Percentiles rank a stretch among this genome's conserved stretches.
phyloP scores from a whole-genome alignment of 148 eudicot genomes.

The Rhododendron mucronatum region DNA sequence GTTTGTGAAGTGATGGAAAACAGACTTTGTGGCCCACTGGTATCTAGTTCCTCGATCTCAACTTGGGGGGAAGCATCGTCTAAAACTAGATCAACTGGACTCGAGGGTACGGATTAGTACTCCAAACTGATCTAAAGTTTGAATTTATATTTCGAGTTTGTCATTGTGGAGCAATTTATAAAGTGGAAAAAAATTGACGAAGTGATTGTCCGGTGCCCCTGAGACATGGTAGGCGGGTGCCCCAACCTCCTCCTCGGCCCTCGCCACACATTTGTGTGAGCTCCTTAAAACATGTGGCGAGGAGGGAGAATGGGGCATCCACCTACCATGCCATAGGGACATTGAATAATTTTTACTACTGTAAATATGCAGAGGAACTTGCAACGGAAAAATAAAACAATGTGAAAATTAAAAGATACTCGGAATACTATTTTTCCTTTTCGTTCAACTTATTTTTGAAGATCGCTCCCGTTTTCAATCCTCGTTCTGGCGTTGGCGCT shows the following conservation, averaged over 20 bases:
- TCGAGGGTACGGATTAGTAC: background rate
- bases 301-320: background rate
- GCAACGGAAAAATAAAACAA: too few species aligned
- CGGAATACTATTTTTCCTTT: too few species aligned
- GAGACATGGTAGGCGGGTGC: background rate
- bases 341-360: too few species aligned
- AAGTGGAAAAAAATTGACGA: background rate
- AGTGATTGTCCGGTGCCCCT: background rate
- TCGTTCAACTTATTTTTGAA: too few species aligned
- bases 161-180: background rate
- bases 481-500: background rate
- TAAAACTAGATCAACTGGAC: background rate
- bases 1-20: background rate
- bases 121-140: background rate
- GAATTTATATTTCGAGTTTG: background rate
- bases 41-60: background rate
- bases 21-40: background rate
- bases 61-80: background rate
- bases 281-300: background rate
- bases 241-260: background rate
- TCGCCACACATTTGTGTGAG: background rate
- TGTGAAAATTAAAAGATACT: background rate
- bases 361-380: too few species aligned
- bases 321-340: too few species aligned
- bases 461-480: too few species aligned